Evolutionary conservation across 2,329 filamentous ascomycete species (phyloP), one percentile per base, ranked within the genome.

Genomic region (Alternaria sp.): DNA sequence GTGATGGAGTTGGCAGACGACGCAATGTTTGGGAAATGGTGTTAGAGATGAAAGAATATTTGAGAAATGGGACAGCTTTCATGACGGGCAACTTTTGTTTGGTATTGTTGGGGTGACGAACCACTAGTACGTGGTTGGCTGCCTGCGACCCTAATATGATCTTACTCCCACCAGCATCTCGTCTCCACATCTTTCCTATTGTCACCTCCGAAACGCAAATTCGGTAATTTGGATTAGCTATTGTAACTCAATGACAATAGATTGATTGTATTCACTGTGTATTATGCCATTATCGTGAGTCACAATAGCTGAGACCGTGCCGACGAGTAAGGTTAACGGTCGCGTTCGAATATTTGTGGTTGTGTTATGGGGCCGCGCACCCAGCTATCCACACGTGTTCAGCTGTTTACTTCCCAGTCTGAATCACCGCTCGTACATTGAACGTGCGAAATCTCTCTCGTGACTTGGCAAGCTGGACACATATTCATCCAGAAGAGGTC

Each of bases 371-470:
- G 32, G 15, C 32, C 32, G 32, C 32, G 32, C 15, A 9, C 32
- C 15, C 15, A 40, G 15, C 15, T 17, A n/a, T 40, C n/a, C n/a
- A 17, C 36, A 40, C 36, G 36, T 40, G n/a, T 17, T 10, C 8
- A 40, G 36, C 36, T 17, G 36, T 40, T 40, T 40, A 10, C 36
- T 17, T 40, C 36, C 15, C 36, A 40, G 9, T 40, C 36, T 40
- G 26, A 25, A 17, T 47, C 44, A 45, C 49, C 19, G 52, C 11
- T 55, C 46, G 49, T 49, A 40, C 19, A 54, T 47, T 21, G 60
- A 65, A 11, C 43, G 56, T 7, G 56, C 63, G 45, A 59, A 57
- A 5, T 49, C 63, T 19, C 51, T 59, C 36, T 63, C 60, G 19
- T 59, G 56, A 23, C 32, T 44, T 10, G 63, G 52, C 15, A 65